Base-by-base conservation (phyloP, 2,329 filamentous ascomycete species). In the Periconia sp. region DNA sequence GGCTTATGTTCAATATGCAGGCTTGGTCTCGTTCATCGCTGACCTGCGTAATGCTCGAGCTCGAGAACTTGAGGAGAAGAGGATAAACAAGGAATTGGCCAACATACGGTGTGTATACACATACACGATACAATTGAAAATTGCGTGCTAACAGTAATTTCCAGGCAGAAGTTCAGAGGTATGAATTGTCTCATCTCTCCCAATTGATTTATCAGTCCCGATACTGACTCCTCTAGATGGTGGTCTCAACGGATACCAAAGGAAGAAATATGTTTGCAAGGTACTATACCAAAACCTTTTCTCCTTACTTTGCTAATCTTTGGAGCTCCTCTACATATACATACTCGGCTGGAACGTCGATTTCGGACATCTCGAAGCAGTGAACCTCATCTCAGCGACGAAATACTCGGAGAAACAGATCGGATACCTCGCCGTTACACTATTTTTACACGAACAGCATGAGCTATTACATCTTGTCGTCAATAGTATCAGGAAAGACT, bases 211-310 rank as follows among this genome's bases (percentile, higher is more conserved):
- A 43, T 25, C 51, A 63, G 37, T n/a, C n/a, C n/a, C n/a, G n/a
- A n/a, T n/a, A 61, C 49, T 24, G 12, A 38, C 10, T 18, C 26
- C 10, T 48, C 31, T 36, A 85, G 89, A 94, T 70, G 92, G 91
- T 54, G 94, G 82, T 66, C 78, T 99, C 45, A 96, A 87, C 68
- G 95, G 94, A 56, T 99, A 99, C 69, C 91, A 96, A 78, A 96
- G 95, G 80, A 99, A 99, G 82, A 99, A 99, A 88, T 99, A 99
- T 70, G 94, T 99, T 57, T 99, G 94, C 89, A 99, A 99, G 78
- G 82, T 84, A 74, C 17, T 12, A 11, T 21, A n/a, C n/a, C n/a
- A n/a, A n/a, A 19, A 10, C 7, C 39, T 21, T 23, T 22, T 16
- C 13, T 21, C 22, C 25, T 28, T 12, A 5, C 24, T 44, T 16